phyloP scores from a whole-genome alignment of 176 grass and related monocot species.

The Phoenix roebelenii region DNA sequence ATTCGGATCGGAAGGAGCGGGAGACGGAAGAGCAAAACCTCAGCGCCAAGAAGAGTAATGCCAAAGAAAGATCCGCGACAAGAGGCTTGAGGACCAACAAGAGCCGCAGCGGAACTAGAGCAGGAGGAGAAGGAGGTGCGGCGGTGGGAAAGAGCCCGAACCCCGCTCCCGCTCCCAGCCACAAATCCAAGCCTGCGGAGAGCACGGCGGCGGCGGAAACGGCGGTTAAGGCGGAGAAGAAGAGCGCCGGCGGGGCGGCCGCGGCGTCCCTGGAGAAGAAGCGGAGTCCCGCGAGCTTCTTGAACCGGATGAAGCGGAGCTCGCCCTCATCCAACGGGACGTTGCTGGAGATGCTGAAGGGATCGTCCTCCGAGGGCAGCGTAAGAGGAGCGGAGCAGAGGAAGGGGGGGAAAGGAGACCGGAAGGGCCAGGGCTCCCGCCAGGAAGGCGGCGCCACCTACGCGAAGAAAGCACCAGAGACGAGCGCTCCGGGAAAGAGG shows the following conservation, averaged over 20 bases:
- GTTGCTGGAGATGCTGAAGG: conserved; percentile 38
- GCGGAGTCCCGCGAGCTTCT: conserved; percentile 57
- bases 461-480: conserved; percentile 27
- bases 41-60: conserved; percentile 12
- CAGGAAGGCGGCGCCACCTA: not conserved
- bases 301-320: conserved; percentile 70
- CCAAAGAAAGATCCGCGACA: conserved; percentile 8
- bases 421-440: conserved; percentile 35
- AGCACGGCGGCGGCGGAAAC: not conserved
- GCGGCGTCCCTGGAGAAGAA: conserved; percentile 34
- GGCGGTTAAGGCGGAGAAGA: conserved; percentile 45
- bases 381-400: conserved; percentile 36
- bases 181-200: conserved; percentile 27
- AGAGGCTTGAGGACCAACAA: conserved; percentile 52
- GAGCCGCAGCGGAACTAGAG: conserved; percentile 10
- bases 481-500: conserved; percentile 25
- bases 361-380: conserved; percentile 5
- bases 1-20: conserved; percentile 26
- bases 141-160: conserved; percentile 16
- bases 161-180: conserved; percentile 8
- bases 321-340: conserved; percentile 28
- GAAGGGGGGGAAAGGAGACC: conserved; percentile 39
- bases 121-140: not conserved
- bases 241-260: conserved; percentile 13
- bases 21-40: conserved; percentile 11